A percentile compares a stretch with the other conserved stretches of the same genome.
Evolutionary conservation across 768 basidiomycete species (phyloP).

Genomic region (Boletus patriciae): DNA sequence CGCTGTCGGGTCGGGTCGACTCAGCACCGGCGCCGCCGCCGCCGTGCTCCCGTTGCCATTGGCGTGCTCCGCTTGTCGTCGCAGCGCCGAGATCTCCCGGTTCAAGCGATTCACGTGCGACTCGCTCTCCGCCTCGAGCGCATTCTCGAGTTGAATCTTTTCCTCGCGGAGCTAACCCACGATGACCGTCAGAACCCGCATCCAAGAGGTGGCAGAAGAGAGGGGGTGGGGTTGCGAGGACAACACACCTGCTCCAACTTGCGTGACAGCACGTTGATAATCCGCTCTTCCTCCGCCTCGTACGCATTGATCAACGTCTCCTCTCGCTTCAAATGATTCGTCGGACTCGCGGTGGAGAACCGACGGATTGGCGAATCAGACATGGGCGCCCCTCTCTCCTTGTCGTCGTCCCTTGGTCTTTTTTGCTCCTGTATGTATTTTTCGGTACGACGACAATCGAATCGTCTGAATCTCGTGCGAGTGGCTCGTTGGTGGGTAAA

Average conservation of each 20-base stretch:
- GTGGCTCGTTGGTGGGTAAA: background rate
- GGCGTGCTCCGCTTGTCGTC: constrained; percentile 37
- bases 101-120: constrained; percentile 76
- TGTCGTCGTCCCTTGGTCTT: background rate
- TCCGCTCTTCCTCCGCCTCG: constrained; percentile 88
- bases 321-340: constrained; percentile 47
- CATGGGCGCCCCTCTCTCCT: constrained; percentile 14
- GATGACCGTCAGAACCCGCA: background rate
- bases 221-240: no score
- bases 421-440: no score
- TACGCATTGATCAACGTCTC: constrained; percentile 86
- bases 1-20: constrained; percentile 30
- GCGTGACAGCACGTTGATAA: constrained; percentile 77
- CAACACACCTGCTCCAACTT: constrained; percentile 76
- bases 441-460: no score
- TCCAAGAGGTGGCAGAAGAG: background rate
- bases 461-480: no score
- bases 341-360: constrained; percentile 55
- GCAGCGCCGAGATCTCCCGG: constrained; percentile 64
- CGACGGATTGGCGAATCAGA: constrained; percentile 53
- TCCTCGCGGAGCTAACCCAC: constrained; percentile 70
- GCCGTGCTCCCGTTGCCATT: constrained; percentile 17
- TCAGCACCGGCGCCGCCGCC: no score
- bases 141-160: constrained; percentile 81
- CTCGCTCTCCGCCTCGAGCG: constrained; percentile 82